Conservation (phyloP, 805 yeast genomes). For the Debaryomyces prosopidis region DNA sequence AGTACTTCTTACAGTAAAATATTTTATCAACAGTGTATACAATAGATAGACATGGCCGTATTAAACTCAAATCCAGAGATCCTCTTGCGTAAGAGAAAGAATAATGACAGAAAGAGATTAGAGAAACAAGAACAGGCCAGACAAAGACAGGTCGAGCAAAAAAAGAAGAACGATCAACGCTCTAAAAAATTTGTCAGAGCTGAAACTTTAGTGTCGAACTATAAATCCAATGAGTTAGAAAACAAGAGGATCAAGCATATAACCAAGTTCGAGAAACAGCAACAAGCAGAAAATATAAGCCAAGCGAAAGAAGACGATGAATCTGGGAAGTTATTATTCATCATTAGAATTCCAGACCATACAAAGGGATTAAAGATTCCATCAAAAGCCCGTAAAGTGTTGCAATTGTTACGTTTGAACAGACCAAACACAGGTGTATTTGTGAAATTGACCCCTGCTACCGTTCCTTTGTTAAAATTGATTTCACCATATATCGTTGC, state of each 20-base stretch:
- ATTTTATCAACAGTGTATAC: neutral
- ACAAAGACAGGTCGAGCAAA: constrained; percentile 47
- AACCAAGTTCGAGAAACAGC: constrained; percentile 48
- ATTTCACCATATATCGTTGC: constrained; percentile 72
- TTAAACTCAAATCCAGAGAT: constrained; percentile 74
- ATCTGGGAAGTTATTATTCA: constrained; percentile 50
- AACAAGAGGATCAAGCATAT: constrained; percentile 66
- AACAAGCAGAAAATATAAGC: constrained; percentile 31
- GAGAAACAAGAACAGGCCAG: constrained; percentile 71
- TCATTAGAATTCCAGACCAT: constrained; percentile 67
- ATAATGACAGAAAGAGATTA: constrained; percentile 69
- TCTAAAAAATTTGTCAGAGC: constrained; percentile 67
- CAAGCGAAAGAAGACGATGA: constrained; percentile 14
- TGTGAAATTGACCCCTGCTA: constrained; percentile 58
- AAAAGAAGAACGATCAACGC: constrained; percentile 41
- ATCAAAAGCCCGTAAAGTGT: constrained; percentile 57
- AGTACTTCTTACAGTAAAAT: neutral
- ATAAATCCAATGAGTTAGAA: constrained; percentile 66
- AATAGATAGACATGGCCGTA: constrained; percentile 36
- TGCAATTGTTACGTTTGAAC: constrained; percentile 59
- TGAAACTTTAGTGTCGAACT: constrained; percentile 68
- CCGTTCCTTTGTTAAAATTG: constrained; percentile 63
- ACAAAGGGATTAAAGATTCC: constrained; percentile 63
- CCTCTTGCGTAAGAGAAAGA: constrained; percentile 74
- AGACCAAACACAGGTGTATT: constrained; percentile 70